A percentile compares a stretch with the other conserved stretches of the same genome.
Evolutionary conservation across 176 grass and related monocot genomes (phyloP).

Genomic region (Chrysopogon serrulatus): DNA sequence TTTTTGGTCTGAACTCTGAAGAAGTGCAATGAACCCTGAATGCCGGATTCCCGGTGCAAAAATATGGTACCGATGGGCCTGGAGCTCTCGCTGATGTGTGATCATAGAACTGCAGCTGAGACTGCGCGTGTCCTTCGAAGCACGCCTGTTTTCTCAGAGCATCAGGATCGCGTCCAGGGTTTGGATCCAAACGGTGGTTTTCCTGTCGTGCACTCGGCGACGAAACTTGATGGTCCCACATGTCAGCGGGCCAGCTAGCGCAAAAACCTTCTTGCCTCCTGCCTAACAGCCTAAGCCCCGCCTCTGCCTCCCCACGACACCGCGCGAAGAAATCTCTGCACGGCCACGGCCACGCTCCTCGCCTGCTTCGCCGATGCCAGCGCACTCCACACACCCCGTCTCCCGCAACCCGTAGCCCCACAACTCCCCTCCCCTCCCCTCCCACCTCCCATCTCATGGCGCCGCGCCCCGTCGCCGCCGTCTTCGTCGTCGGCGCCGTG

Average conservation of each 20-base stretch:
- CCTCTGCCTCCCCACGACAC: neutral
- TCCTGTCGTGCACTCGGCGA: neutral
- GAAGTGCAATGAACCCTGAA: too few relatives aligned
- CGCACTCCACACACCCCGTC: neutral
- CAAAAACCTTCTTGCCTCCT: neutral
- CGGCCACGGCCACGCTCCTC: neutral
- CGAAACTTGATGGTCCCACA: neutral
- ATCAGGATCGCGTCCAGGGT: neutral
- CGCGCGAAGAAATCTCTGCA: slow-evolving; percentile 8
- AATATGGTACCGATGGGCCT: too few relatives aligned
- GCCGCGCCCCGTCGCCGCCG: neutral
- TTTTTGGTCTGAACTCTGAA: too few relatives aligned
- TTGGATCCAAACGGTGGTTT: too few relatives aligned
- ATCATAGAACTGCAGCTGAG: too few relatives aligned
- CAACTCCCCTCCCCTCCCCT: neutral
- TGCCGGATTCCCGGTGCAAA: too few relatives aligned
- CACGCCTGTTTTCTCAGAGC: too few relatives aligned
- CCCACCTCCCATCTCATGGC: neutral
- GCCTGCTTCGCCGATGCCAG: neutral
- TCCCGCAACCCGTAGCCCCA: neutral
- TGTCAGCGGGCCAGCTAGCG: neutral
- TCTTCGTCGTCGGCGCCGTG: neutral
- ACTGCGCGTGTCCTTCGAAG: too few relatives aligned
- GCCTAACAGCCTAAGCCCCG: neutral
- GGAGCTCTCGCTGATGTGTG: too few relatives aligned